These are phyloP conservation scores for Rhododendron mucronatum DNA, from an alignment of 148 eudicot species.

Conservation along the genomic window DNA sequence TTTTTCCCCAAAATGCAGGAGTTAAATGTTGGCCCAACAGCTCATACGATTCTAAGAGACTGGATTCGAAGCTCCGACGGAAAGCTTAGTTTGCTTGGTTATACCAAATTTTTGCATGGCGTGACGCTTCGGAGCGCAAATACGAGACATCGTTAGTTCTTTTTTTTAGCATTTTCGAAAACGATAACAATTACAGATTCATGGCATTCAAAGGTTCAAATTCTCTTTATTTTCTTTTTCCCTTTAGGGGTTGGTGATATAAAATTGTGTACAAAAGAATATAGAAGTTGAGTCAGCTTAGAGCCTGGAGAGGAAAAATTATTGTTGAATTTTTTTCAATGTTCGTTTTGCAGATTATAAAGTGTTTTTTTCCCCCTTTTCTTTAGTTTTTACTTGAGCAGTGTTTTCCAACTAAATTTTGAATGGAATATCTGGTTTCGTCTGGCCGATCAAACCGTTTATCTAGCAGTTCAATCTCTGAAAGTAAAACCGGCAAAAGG, in stretches of 20 bases:
- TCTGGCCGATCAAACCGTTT: not conserved
- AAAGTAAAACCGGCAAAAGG: not conserved
- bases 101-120: constrained; percentile 71
- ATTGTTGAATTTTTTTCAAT: not conserved
- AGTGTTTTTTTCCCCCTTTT: not conserved
- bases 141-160: constrained; percentile 33
- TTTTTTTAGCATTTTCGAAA: constrained; percentile 6
- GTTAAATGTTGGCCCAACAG: constrained; percentile 54
- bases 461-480: not conserved
- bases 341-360: not conserved
- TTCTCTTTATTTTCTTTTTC: not conserved
- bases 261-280: constrained; percentile 24
- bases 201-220: not conserved
- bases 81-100: constrained; percentile 55
- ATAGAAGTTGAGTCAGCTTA: constrained; percentile 16
- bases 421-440: not conserved
- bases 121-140: constrained; percentile 48
- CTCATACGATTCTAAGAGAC: constrained; percentile 44
- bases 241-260: constrained; percentile 6
- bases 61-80: constrained; percentile 62
- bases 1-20: constrained; percentile 30
- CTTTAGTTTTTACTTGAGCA: not conserved
- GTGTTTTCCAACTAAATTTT: not conserved
- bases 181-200: constrained; percentile 3
- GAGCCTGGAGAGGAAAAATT: constrained; percentile 10